Base-by-base conservation (phyloP, 2,329 filamentous ascomycete species). In the Exutisphaerella laricina region DNA sequence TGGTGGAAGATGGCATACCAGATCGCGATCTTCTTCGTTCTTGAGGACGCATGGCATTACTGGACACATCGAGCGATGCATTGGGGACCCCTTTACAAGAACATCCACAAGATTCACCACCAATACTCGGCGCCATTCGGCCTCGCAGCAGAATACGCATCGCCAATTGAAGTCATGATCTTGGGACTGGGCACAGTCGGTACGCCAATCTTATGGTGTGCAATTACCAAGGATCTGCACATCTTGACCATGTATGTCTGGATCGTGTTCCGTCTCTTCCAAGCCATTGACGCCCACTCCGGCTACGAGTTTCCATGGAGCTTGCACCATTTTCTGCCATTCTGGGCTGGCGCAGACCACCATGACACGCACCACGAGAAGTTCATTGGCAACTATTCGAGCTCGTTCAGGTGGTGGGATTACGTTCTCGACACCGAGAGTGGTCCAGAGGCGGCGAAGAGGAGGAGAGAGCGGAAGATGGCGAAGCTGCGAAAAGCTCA, bases 401-500 rank as follows among this genome's bases (percentile, higher is more conserved):
- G 88, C 64, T 94, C 87, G 74, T 98, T 98, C 80, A 80, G 90
- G 67, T 98, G 92, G 92, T 98, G 92, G 92, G 92, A 98, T 72
- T 94, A 85, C 66, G 66, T 82, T 57, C 77, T 97, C 55, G 89
- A 96, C 69, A 98, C 92, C 49, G 90, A 98, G 76, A 87, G 87
- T 52, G 88, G 86, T 40, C 79, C 86, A 26, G 90, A 94, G 68
- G 87, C 90, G 29, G 78, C 84, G 58, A 89, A 88, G 80, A 78
- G 76, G 63, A 82, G 89, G 62, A 79, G 88, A 47, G 88, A 92
- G 68, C 80, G 73, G 67, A 89, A 85, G 78, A 59, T 86, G 38
- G 77, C 78, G 45, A 74, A 84, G 66, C 73, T 73, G 51, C 82
- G 81, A 74, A 88, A 88, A 75, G 71, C 72, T 32, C 75, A 84